phyloP scores from a whole-genome alignment of 495 filamentous ascomycete species.

The Neurospora terricola region DNA sequence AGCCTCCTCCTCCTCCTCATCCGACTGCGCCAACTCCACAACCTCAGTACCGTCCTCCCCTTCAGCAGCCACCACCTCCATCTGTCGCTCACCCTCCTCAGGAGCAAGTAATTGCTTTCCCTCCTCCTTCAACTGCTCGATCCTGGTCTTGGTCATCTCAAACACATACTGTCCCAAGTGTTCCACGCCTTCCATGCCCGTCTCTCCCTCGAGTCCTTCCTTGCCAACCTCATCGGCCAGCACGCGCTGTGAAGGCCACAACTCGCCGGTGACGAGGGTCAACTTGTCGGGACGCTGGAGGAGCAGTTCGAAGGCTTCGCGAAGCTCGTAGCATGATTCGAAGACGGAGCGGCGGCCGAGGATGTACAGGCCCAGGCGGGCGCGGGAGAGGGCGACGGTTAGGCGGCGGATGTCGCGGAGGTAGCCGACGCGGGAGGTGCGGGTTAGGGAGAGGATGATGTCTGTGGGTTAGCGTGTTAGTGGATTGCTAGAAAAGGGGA shows the following conservation, averaged over 20 bases:
- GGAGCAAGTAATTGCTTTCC: constrained; percentile 22
- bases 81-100: constrained; percentile 5
- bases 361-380: constrained; percentile 84
- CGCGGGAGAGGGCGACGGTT: constrained; percentile 93
- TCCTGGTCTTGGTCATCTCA: constrained; percentile 86
- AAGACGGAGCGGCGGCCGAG: constrained; percentile 86
- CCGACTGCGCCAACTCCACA: constrained; percentile 13
- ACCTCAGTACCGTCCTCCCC: constrained; percentile 21
- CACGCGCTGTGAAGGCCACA: constrained; percentile 62
- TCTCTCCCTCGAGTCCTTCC: constrained; percentile 31
- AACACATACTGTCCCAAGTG: constrained; percentile 95
- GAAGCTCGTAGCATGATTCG: constrained; percentile 77
- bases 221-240: constrained; percentile 48
- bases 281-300: constrained; percentile 70
- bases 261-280: constrained; percentile 69
- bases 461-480: constrained; percentile 40
- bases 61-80: constrained; percentile 29
- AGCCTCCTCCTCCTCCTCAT: constrained; percentile 28
- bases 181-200: constrained; percentile 80
- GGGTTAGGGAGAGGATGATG: constrained; percentile 82
- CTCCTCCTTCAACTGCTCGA: constrained; percentile 42
- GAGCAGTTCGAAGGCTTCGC: constrained; percentile 68
- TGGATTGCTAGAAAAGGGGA: background rate
- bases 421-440: constrained; percentile 85
- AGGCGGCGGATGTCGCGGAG: constrained; percentile 87